Evolutionary conservation across 2,329 filamentous ascomycete genomes (phyloP), one percentile per base, ranked within the genome.

Genomic region (Arthroderma sp.): DNA sequence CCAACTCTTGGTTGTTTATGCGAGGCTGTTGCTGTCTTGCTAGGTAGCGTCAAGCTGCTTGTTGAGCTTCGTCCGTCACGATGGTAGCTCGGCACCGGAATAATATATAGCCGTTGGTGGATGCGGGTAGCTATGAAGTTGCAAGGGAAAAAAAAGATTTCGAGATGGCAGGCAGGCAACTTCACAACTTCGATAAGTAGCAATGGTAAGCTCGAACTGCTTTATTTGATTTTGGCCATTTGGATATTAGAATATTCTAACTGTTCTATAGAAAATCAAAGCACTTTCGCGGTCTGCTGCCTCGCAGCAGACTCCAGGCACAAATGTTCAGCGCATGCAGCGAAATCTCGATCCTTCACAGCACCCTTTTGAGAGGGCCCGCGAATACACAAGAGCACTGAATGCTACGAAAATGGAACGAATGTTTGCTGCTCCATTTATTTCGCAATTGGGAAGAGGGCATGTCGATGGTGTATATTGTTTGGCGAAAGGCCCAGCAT

Each of bases 331-430:
- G 48, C 66, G 64, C 51, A 64, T 70, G 53, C 65, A 64, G 63
- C 62, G 66, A 53, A 68, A 72, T 58, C 73, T 93, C 57, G 85
- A 94, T 66, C 83, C 88, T 29, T 80, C 84, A 36, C 75, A 89
- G 48, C 87, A 94, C 66, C 88, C 86, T 2, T 94, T 95, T 65
- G 87, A 94, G 66, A 75, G 86, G 57, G 88, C 88, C 39, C 73
- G 87, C 63, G 88, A 94, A 68, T 89, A 87, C 60, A 86, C 80
- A 9, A 69, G 80, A 54, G 81, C 82, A 7, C 69, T 85, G 49
- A 84, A 86, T 76, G 88, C 88, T 28, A 86, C 87, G 47, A 95
- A 95, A 64, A 69, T 95, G 50, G 86, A 94, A 67, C 83, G 88
- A 55, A 89, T 95, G 83, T 94, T 94, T 64, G 82, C 82, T 29